phyloP scores from a whole-genome alignment of 176 grass and related monocot genomes.

The Ensete ventricosum region DNA sequence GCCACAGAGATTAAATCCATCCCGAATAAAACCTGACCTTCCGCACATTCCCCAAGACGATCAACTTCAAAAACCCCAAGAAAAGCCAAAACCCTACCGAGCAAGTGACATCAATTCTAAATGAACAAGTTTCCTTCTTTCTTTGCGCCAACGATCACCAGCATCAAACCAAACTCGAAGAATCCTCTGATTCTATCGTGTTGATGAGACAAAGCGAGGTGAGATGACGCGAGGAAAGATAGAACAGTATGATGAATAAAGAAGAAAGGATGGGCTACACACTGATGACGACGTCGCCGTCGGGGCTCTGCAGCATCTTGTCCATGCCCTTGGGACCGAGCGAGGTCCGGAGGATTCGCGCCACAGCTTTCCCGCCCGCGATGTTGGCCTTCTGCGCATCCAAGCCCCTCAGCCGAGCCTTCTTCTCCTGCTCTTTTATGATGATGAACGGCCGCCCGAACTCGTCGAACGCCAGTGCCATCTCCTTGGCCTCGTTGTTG shows the following conservation, averaged over 20 bases:
- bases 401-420: conserved; percentile 44
- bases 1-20: too few relatives aligned
- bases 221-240: too few relatives aligned
- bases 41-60: too few relatives aligned
- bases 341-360: conserved; percentile 61
- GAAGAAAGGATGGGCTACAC: not conserved
- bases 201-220: too few relatives aligned
- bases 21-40: too few relatives aligned
- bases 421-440: conserved; percentile 55
- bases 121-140: too few relatives aligned
- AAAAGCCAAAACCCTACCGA: not conserved
- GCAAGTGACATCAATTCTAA: too few relatives aligned
- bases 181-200: too few relatives aligned
- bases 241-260: not conserved
- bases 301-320: conserved; percentile 70
- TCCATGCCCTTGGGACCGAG: conserved; percentile 86
- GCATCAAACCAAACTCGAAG: too few relatives aligned
- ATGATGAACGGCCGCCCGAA: conserved; percentile 64
- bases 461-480: conserved; percentile 79
- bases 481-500: not conserved
- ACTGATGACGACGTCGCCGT: conserved; percentile 82
- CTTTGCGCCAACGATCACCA: too few relatives aligned
- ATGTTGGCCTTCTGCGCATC: conserved; percentile 82
- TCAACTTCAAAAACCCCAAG: not conserved
- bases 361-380: conserved; percentile 44